Conservation (phyloP, 2,329 filamentous ascomycete genomes). For the Talaromyces piceae region DNA sequence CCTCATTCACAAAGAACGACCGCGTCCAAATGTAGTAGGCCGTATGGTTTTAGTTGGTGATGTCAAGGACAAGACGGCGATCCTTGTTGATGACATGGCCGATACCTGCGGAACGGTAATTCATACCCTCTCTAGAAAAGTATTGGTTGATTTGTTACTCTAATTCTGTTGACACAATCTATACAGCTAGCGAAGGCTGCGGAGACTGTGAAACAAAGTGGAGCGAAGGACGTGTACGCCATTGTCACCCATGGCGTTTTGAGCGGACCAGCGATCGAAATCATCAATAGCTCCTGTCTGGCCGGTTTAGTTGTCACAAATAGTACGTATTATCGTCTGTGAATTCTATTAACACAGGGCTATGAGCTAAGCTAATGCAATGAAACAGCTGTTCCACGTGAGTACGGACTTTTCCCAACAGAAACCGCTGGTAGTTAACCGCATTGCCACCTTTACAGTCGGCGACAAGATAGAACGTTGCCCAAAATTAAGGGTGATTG, state of each 20-base stretch:
- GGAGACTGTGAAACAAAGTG: constrained; percentile 76
- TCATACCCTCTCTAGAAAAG: not conserved
- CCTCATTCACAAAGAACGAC: constrained; percentile 92
- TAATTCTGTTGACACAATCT: not conserved
- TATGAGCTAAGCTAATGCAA: constrained; percentile 42
- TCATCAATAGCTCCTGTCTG: constrained; percentile 69
- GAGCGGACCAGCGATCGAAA: constrained; percentile 79
- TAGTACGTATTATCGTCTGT: not conserved
- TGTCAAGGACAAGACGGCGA: constrained; percentile 81
- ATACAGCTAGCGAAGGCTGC: constrained; percentile 66
- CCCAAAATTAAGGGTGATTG: constrained; percentile 77
- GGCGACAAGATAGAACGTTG: constrained; percentile 72
- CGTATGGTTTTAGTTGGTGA: constrained; percentile 95
- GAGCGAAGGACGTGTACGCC: constrained; percentile 79
- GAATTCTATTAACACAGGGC: constrained; percentile 40
- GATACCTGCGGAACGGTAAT: constrained; percentile 75
- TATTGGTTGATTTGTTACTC: not conserved
- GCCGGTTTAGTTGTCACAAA: constrained; percentile 71
- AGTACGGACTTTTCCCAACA: not conserved
- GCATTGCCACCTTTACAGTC: constrained; percentile 25
- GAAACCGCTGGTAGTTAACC: not conserved
- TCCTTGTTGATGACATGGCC: constrained; percentile 96
- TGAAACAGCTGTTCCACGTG: constrained; percentile 35
- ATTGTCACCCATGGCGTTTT: constrained; percentile 94
- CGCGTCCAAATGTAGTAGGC: constrained; percentile 81